These are phyloP conservation scores for Syzygium grande DNA, from an alignment of 345 rosid genomes.

Conservation along the genomic window DNA sequence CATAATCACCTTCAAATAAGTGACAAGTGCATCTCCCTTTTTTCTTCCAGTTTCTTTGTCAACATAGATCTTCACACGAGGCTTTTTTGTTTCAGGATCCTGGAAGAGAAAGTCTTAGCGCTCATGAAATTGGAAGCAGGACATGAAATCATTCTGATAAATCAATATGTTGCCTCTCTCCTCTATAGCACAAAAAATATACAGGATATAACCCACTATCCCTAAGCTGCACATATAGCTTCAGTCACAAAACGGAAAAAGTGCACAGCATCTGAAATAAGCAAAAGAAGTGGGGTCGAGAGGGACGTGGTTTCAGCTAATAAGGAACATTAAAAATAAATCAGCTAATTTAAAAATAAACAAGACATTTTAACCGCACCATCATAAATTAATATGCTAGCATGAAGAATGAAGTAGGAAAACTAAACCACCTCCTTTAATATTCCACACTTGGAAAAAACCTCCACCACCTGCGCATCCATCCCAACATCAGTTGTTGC, in stretches of 20 bases:
- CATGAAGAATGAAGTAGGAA: not conserved
- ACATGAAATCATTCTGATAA: not conserved
- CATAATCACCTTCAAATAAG: constrained; percentile 72
- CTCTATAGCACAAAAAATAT: not conserved
- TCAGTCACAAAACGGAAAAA: not conserved
- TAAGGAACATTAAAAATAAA: not conserved
- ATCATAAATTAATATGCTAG: not conserved
- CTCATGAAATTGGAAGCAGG: not conserved
- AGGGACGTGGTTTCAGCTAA: not conserved
- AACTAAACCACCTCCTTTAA: constrained; percentile 71
- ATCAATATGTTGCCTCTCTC: not conserved
- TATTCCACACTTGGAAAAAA: constrained; percentile 94
- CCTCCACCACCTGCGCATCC: constrained; percentile 67
- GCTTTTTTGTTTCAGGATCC: constrained; percentile 88
- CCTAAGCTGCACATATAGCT: not conserved
- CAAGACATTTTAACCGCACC: not conserved
- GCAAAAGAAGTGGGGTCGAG: not conserved
- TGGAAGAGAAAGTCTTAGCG: constrained; percentile 4
- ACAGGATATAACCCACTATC: not conserved
- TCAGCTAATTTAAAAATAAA: not conserved
- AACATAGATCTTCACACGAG: constrained; percentile 85
- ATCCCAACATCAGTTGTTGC: constrained; percentile 13
- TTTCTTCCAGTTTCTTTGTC: constrained; percentile 80
- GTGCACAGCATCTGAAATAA: not conserved
- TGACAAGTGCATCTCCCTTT: constrained; percentile 95